Evolutionary conservation across 179 eudicot genomes (phyloP).

Genomic region (Spinacia oleracea): DNA sequence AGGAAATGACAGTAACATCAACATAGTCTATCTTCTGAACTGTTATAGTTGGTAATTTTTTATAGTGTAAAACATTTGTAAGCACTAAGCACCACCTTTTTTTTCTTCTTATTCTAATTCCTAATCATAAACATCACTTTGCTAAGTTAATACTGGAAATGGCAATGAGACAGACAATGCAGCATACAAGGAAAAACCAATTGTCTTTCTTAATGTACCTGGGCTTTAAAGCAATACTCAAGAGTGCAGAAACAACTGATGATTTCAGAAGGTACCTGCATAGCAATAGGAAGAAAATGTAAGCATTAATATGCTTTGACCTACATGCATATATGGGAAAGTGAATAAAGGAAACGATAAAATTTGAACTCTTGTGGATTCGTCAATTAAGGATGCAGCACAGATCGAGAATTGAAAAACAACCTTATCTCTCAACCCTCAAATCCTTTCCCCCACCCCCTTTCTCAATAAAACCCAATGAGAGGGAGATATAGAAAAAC

Average conservation of each 20-base stretch:
- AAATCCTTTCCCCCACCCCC: no score
- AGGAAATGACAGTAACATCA: neutral
- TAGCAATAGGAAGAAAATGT: conserved; percentile 11
- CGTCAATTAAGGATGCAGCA: no score
- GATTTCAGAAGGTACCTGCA: conserved; percentile 71
- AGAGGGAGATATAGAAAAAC: neutral
- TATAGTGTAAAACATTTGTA: no score
- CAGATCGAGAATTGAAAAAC: no score
- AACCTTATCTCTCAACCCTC: no score
- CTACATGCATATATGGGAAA: neutral
- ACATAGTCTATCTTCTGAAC: neutral
- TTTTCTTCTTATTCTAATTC: neutral
- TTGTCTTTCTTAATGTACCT: conserved; percentile 35
- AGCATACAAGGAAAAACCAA: neutral
- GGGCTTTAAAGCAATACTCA: conserved; percentile 49
- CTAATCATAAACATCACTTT: neutral
- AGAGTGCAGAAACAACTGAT: conserved; percentile 62
- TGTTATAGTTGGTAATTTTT: neutral
- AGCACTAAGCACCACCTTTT: neutral
- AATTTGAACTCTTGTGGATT: no score
- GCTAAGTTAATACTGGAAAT: neutral
- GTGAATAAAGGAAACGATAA: neutral
- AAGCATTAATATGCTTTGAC: neutral
- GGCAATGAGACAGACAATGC: neutral
- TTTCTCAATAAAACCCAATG: no score